A percentile compares a stretch with the other conserved stretches of the same genome.
Evolutionary conservation across 176 grass and related monocot genomes (phyloP).

Genomic region (Poa annua): DNA sequence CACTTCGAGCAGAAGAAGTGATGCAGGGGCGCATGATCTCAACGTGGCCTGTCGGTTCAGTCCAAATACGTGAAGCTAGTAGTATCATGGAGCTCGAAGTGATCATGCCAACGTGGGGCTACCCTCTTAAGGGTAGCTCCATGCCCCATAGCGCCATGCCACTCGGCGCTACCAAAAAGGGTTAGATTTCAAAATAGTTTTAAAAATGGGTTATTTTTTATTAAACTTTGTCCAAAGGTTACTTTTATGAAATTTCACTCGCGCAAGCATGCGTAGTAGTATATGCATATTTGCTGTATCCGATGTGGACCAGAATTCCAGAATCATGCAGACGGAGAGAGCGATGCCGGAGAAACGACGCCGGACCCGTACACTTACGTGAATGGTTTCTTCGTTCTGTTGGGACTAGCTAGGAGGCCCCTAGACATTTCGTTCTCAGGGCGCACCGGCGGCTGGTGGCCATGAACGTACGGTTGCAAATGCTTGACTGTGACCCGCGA

Average conservation of each 20-base stretch:
- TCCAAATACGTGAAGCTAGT: constrained; percentile 1
- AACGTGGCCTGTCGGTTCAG: constrained; percentile 44
- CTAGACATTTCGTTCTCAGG: neutral
- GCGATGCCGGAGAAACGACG: neutral
- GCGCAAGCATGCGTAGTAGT: neutral
- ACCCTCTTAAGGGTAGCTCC: too few relatives aligned
- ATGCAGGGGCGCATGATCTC: neutral
- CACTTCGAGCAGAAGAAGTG: neutral
- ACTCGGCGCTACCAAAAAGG: too few relatives aligned
- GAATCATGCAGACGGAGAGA: neutral
- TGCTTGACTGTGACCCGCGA: too few relatives aligned
- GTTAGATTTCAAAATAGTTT: too few relatives aligned
- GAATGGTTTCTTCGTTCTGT: neutral
- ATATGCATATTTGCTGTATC: neutral
- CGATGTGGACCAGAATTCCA: constrained; percentile 3
- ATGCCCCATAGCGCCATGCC: too few relatives aligned
- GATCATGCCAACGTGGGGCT: too few relatives aligned
- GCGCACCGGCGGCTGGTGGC: neutral
- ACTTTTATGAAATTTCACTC: too few relatives aligned
- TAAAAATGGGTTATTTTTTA: too few relatives aligned
- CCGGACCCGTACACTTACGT: neutral
- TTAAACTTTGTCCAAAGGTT: too few relatives aligned
- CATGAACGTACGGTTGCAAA: too few relatives aligned
- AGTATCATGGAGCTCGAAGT: neutral
- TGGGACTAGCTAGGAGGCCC: too few relatives aligned